These are phyloP conservation scores for Sechiopsis laciniata DNA, from an alignment of 306 rosid genomes.

Conservation along the genomic window DNA sequence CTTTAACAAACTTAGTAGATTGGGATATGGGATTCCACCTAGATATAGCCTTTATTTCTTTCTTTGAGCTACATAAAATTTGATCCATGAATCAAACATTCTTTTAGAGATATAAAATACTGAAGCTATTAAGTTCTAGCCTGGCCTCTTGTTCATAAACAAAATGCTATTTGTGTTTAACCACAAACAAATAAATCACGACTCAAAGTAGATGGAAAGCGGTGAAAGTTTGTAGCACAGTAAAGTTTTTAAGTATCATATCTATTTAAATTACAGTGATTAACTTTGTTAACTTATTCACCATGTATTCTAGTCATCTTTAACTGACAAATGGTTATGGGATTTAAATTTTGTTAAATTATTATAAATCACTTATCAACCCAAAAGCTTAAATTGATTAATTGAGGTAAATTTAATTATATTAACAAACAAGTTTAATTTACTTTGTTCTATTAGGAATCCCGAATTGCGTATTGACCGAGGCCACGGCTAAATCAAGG, in stretches of 20 bases:
- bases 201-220: background rate
- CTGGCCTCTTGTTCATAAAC: background rate
- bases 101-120: background rate
- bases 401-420: too few relatives aligned
- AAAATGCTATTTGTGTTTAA: background rate
- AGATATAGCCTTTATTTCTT: background rate
- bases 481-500: slow-evolving; percentile 67
- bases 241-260: background rate
- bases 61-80: background rate
- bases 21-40: background rate
- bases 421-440: too few relatives aligned
- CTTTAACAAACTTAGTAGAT: background rate
- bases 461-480: slow-evolving; percentile 58
- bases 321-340: background rate
- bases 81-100: background rate
- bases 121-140: slow-evolving; percentile 1
- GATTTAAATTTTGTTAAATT: background rate
- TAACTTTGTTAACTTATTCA: background rate
- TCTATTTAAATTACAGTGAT: background rate
- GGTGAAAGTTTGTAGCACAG: background rate
- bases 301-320: background rate
- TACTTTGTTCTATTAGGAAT: slow-evolving; percentile 34
- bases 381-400: too few relatives aligned
- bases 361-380: too few relatives aligned
- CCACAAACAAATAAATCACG: background rate